Evolutionary conservation across 768 basidiomycete genomes (phyloP).

Genomic region (Hebeloma cylindrosporum): DNA sequence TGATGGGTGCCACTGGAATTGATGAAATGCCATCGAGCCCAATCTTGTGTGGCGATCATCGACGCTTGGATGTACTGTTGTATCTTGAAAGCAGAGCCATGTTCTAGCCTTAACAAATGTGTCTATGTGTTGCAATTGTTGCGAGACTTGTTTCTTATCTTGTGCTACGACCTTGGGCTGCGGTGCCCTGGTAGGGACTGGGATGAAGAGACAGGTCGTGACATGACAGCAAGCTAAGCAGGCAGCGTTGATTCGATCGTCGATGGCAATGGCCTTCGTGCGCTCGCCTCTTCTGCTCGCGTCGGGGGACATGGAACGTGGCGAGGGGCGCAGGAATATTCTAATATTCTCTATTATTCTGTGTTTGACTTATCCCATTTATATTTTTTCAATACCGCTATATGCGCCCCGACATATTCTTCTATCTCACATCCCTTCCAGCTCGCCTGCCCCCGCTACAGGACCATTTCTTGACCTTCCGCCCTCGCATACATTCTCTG

Average conservation of each 20-base stretch:
- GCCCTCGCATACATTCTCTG: slow-evolving; percentile 29
- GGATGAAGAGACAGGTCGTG: slow-evolving; percentile 25
- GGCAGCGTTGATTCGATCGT: slow-evolving; percentile 33
- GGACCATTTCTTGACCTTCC: slow-evolving; percentile 36
- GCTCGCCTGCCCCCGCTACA: background rate
- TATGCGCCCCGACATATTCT: slow-evolving; percentile 15
- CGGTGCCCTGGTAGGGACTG: too few species aligned
- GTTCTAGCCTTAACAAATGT: too few species aligned
- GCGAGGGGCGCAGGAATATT: slow-evolving; percentile 27
- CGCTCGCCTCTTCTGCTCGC: slow-evolving; percentile 23
- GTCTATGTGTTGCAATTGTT: too few species aligned
- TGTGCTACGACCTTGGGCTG: background rate
- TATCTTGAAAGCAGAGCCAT: background rate
- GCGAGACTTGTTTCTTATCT: background rate
- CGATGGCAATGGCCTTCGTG: slow-evolving; percentile 22
- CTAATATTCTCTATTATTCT: slow-evolving; percentile 13
- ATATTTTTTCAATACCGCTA: slow-evolving; percentile 7
- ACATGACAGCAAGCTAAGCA: slow-evolving; percentile 51
- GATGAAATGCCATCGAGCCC: slow-evolving; percentile 4
- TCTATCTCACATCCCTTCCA: slow-evolving; percentile 16
- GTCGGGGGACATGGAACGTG: slow-evolving; percentile 49
- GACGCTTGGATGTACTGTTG: background rate
- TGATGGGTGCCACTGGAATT: slow-evolving; percentile 7
- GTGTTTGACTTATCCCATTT: slow-evolving; percentile 2
- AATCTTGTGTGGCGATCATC: slow-evolving; percentile 2